Conservation (phyloP, 2,329 filamentous ascomycete genomes). For the Cladosporium oxysporum region DNA sequence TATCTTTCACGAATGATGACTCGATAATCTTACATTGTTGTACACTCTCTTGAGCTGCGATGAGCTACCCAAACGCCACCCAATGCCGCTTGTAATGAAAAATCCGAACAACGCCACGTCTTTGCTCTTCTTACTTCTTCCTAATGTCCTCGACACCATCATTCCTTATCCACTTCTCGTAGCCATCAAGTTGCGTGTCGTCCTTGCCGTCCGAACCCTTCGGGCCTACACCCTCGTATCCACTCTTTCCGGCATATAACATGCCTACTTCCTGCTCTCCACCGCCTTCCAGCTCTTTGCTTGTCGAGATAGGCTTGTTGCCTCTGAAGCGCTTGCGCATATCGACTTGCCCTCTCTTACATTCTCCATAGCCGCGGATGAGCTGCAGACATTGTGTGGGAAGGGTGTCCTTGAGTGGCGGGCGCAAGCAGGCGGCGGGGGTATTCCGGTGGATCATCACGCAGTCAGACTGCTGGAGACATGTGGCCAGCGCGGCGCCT, state of each 20-base stretch:
- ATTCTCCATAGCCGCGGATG: slow-evolving; percentile 89
- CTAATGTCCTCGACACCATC: slow-evolving; percentile 34
- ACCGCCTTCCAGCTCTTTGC: slow-evolving; percentile 62
- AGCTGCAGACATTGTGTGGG: slow-evolving; percentile 89
- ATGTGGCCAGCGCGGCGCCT: slow-evolving; percentile 91
- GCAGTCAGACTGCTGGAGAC: slow-evolving; percentile 94
- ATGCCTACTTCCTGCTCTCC: slow-evolving; percentile 56
- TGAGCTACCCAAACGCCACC: slow-evolving; percentile 15
- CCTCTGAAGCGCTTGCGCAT: slow-evolving; percentile 98
- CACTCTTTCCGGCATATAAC: slow-evolving; percentile 71
- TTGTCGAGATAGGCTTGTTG: slow-evolving; percentile 78
- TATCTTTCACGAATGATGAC: neutral
- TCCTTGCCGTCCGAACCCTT: slow-evolving; percentile 35
- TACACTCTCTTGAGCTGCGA: slow-evolving; percentile 6
- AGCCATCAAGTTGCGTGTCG: slow-evolving; percentile 27
- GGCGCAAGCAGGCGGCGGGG: slow-evolving; percentile 83
- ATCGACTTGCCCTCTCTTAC: slow-evolving; percentile 93
- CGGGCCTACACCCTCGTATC: slow-evolving; percentile 30
- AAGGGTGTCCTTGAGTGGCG: slow-evolving; percentile 77
- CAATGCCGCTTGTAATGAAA: slow-evolving; percentile 13
- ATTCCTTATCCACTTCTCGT: slow-evolving; percentile 35
- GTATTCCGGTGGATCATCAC: slow-evolving; percentile 88
- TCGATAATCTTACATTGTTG: neutral
- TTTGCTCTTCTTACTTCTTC: slow-evolving; percentile 29
- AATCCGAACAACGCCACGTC: neutral